Conservation (phyloP, 2,329 filamentous ascomycete genomes). For the Pseudodiploospora longispora region DNA sequence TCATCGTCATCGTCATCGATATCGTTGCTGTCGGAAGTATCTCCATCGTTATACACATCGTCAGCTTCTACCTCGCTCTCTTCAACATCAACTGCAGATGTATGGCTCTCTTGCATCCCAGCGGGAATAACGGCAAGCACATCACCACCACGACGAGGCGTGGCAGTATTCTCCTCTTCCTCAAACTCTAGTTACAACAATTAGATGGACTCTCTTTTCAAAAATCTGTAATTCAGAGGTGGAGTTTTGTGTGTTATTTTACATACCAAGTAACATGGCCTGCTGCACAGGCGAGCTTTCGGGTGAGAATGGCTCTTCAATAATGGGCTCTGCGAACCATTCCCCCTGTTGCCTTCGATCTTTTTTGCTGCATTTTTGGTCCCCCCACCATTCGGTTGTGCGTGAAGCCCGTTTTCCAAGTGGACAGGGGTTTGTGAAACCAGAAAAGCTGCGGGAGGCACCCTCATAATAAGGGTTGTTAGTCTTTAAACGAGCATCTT, state of each 20-base stretch:
- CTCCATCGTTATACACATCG: too few relatives aligned
- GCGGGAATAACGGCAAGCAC: too few relatives aligned
- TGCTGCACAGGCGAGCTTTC: conserved; percentile 14
- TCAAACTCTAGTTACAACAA: too few relatives aligned
- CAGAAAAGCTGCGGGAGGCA: conserved; percentile 12
- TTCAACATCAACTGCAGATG: too few relatives aligned
- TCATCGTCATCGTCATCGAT: too few relatives aligned
- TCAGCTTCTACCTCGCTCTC: too few relatives aligned
- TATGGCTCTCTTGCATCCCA: too few relatives aligned
- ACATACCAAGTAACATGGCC: conserved; percentile 23
- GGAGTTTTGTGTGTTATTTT: neutral
- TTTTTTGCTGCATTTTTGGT: neutral
- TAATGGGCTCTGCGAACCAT: conserved; percentile 21
- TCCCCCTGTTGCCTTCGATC: conserved; percentile 6
- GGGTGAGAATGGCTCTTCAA: conserved; percentile 26
- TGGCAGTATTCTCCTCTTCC: too few relatives aligned
- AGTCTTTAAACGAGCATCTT: conserved; percentile 3
- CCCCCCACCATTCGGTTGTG: conserved; percentile 3
- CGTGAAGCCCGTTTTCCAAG: conserved; percentile 2
- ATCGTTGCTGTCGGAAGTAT: too few relatives aligned
- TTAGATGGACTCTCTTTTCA: neutral
- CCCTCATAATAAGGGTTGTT: conserved; percentile 28
- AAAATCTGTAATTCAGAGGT: neutral
- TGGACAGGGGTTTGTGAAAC: conserved; percentile 3
- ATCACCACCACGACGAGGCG: too few relatives aligned